phyloP scores from a whole-genome alignment of 1,284 basidiomycete genomes.

The Papiliotrema fonsecae region DNA sequence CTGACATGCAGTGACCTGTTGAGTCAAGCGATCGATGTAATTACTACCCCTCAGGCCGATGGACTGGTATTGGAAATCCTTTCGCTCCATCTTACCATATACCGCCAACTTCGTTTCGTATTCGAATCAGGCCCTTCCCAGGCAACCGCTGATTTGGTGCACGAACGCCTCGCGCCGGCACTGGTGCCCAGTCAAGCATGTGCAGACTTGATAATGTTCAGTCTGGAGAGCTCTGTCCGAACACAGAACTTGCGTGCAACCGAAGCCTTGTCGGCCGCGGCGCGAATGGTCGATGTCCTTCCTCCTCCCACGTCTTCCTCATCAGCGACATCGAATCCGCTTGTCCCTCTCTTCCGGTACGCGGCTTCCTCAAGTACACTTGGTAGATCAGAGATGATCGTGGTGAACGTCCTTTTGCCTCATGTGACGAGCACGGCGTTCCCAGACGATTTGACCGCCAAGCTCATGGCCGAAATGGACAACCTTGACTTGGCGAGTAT shows the following conservation, averaged over 20 bases:
- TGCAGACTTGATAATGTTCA: conserved; percentile 12
- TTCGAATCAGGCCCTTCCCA: background rate
- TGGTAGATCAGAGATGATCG: conserved; percentile 15
- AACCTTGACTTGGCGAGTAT: conserved; percentile 17
- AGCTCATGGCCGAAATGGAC: conserved; percentile 22
- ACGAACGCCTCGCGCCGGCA: conserved; percentile 13
- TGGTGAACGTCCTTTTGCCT: conserved; percentile 20
- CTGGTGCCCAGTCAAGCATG: conserved; percentile 19
- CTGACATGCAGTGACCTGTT: conserved; percentile 7
- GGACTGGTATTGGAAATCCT: conserved; percentile 24
- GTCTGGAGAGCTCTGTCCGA: conserved; percentile 23
- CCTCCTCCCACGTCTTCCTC: conserved; percentile 8
- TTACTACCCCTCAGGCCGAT: conserved; percentile 6
- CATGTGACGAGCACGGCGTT: conserved; percentile 15
- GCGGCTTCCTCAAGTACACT: conserved; percentile 10
- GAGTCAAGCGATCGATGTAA: conserved; percentile 8
- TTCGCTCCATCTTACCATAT: conserved; percentile 15
- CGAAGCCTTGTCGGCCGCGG: conserved; percentile 18
- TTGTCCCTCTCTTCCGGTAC: conserved; percentile 26
- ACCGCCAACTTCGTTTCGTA: conserved; percentile 21
- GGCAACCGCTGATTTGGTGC: conserved; percentile 10
- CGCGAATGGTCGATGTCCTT: conserved; percentile 4
- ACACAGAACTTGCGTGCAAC: conserved; percentile 20
- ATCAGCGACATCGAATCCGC: conserved; percentile 6
- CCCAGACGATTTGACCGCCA: conserved; percentile 13